Base-by-base conservation (phyloP, 1,139 yeast species). In the Eremothecium coryli region DNA sequence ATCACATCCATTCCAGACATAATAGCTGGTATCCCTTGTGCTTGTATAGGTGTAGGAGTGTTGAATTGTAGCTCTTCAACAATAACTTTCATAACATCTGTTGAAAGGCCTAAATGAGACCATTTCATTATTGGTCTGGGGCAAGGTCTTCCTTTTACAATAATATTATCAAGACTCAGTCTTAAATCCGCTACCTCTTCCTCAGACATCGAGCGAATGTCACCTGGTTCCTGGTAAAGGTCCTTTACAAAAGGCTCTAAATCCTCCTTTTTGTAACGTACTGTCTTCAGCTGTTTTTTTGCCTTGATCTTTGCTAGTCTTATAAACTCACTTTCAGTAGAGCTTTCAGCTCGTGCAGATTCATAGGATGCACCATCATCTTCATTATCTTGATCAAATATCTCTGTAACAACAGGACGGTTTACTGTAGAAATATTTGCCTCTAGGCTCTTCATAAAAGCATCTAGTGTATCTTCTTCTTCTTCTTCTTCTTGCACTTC, bases 1-100 rank as follows among this genome's bases (percentile, higher is more conserved):
- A 93, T 80, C 4, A 90, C 73, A 61, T 93, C 97, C 38, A 82
- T 60, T 0, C 98, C 97, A 4, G 80, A 68, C 90, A 90, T 80
- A 12, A 86, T 74, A 0, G 88, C 81, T 0, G 99, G 98, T 12
- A 88, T 66, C 0, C 96, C 88, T 52, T 88, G 96, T 0, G 88
- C 69, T 56, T 93, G 99, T 38, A 93, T 85, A 0, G 96, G 73
- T 0, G 96, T 82, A 1, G 97, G 48, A 5, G 38, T 31, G 4
- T 41, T 39, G 38, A 45, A 57, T 9, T 42, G 42, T 9, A 55
- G 38, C 14, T 36, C 61, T 1, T 68, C 64, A 2, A 60, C 48
- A 13, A 86, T 64, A 0, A 73, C 66, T 2, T 66, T 58, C 64
- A 73, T 65, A 0, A 78, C 66, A 2, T 66, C 64, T 0, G 73